Base-by-base conservation (phyloP, 345 rosid genomes). In the Brassica napus region DNA sequence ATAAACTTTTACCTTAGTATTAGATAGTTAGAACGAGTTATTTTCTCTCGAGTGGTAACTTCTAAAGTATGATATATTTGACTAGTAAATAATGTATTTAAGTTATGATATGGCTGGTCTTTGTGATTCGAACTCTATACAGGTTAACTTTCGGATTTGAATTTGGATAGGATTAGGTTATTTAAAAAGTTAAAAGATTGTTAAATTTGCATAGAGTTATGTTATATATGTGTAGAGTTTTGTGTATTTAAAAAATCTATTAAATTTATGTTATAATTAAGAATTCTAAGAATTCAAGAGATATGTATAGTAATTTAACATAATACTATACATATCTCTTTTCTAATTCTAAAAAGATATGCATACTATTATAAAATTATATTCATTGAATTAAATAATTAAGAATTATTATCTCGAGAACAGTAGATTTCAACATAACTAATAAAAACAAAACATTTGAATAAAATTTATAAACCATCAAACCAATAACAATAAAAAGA, bases 61-160 rank as follows among this genome's bases (percentile, higher is more conserved):
- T 74, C 32, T 52, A 14, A 52, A 52, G 10, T 73, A 16, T 30
- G 68, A 21, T 44, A 30, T 18, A 44, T 73, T 16, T 73, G 62
- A 73, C 42, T 47, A 49, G 62, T 57, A 18, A 18, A 31, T 55
- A 44, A 54, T 69, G 60, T n/a, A 35, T 59, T 37, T n/a, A 54
- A 11, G 24, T 23, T 37, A 37, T 34, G 47, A 58, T 72, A 72
- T 37, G 55, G n/a, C 5, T 60, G 9, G 37, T 59, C 69, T 14
- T 65, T 34, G 30, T 65, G 8, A 21, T 18, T 65, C 49, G 47
- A 16, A 35, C 52, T 16, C 69, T 24, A 64, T 35, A 18, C 49
- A 14, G 37, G 52, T 35, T 44, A 39, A 39, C 11, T 44, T 14
- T 11, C n/a, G 2, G 52, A 44, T 11, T 44, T 44, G 52, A 44